These are phyloP conservation scores for Anthoceros angustus DNA, from an alignment of 225 moss, liverwort and hornwort genomes.

Conservation along the genomic window DNA sequence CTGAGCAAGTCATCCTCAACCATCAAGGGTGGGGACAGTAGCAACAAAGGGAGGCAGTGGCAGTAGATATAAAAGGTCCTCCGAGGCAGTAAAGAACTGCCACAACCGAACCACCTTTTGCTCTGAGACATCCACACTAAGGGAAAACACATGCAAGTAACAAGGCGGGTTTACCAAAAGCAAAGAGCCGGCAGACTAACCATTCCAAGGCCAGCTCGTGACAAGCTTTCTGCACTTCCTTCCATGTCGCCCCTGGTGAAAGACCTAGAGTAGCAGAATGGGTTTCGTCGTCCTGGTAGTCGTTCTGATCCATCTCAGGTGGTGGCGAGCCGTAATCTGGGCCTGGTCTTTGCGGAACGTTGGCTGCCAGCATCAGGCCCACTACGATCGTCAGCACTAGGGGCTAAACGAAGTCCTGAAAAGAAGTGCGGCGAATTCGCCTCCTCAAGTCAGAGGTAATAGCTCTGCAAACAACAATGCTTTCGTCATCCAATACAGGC, in stretches of 20 bases:
- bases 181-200: background rate
- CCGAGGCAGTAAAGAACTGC: background rate
- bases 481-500: background rate
- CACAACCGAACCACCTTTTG: background rate
- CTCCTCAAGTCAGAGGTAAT: too few relatives aligned
- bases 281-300: background rate
- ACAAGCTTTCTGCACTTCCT: background rate
- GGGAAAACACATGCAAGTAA: background rate
- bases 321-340: background rate
- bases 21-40: too few relatives aligned
- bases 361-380: too few relatives aligned
- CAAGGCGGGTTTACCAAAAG: background rate
- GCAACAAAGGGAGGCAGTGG: too few relatives aligned
- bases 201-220: slow-evolving; percentile 1
- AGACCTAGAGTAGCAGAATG: background rate
- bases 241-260: background rate
- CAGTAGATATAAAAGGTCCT: too few relatives aligned
- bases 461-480: background rate
- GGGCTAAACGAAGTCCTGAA: too few relatives aligned
- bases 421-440: too few relatives aligned
- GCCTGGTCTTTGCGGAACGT: background rate
- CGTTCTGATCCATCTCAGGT: background rate
- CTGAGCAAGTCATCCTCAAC: too few relatives aligned
- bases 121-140: background rate
- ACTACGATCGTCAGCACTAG: too few relatives aligned